phyloP scores from a whole-genome alignment of 768 basidiomycete genomes.

The Kwoniella newhampshirensis region DNA sequence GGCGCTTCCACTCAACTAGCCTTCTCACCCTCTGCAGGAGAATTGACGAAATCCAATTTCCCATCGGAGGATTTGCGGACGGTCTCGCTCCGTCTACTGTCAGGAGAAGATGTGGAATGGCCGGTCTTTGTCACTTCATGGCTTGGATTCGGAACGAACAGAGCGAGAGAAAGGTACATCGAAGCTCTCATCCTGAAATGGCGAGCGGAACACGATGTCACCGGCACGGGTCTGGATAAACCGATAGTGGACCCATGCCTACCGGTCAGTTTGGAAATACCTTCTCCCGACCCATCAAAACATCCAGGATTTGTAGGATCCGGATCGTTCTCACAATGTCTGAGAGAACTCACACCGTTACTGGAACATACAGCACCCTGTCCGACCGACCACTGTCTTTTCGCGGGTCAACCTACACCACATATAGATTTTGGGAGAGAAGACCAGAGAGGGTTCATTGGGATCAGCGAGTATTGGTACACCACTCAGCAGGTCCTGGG shows the following conservation, averaged over 20 bases:
- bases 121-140: constrained; percentile 97
- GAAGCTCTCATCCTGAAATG: constrained; percentile 64
- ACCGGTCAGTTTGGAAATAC: constrained; percentile 68
- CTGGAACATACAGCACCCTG: constrained; percentile 84
- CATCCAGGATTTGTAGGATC: constrained; percentile 70
- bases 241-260: constrained; percentile 82
- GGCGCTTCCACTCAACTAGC: constrained; percentile 99
- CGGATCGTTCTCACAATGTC: constrained; percentile 84
- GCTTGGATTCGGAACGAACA: constrained; percentile 97
- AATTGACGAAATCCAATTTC: constrained; percentile 55
- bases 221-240: constrained; percentile 13
- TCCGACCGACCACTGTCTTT: constrained; percentile 71
- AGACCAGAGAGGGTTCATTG: constrained; percentile 70
- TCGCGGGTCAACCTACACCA: constrained; percentile 91
- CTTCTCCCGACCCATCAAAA: constrained; percentile 54
- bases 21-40: constrained; percentile 74
- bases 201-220: constrained; percentile 52
- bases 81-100: constrained; percentile 75
- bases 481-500: constrained; percentile 96
- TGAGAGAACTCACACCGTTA: constrained; percentile 68
- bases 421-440: constrained; percentile 77
- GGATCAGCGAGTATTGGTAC: constrained; percentile 99
- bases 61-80: constrained; percentile 68
- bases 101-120: constrained; percentile 83
- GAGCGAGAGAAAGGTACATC: constrained; percentile 91